Evolutionary conservation across 306 rosid species (phyloP).

Genomic region (Fragaria iinumae): DNA sequence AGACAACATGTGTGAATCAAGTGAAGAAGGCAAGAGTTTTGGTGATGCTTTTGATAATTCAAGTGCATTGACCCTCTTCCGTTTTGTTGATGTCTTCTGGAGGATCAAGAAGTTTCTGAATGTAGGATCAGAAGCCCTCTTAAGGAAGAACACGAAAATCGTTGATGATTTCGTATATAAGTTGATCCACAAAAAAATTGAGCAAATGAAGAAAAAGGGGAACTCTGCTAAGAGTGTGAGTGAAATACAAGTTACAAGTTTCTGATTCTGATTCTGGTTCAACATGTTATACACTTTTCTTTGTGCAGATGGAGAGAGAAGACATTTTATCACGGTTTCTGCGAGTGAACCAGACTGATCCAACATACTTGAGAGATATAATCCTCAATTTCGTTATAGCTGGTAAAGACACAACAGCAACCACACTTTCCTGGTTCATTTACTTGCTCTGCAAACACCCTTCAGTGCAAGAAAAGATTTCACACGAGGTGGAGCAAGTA

Average conservation of each 20-base stretch:
- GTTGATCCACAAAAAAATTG: conserved; percentile 49
- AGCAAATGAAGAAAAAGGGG: conserved; percentile 41
- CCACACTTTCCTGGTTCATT: conserved; percentile 73
- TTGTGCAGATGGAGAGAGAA: conserved; percentile 42
- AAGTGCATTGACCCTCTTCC: conserved; percentile 51
- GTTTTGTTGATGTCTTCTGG: conserved; percentile 73
- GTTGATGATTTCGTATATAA: conserved; percentile 50
- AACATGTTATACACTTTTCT: conserved; percentile 13
- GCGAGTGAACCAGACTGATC: conserved; percentile 36
- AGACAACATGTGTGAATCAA: conserved; percentile 79
- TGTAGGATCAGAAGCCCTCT: conserved; percentile 60
- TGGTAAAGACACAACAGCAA: conserved; percentile 74
- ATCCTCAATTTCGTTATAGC: conserved; percentile 65
- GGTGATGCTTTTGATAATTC: conserved; percentile 60
- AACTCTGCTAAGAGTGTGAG: conserved; percentile 54
- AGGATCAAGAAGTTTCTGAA: conserved; percentile 64
- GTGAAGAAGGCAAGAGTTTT: conserved; percentile 62
- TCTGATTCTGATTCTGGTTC: conserved; percentile 10
- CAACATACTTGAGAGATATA: conserved; percentile 55
- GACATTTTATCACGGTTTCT: conserved; percentile 78
- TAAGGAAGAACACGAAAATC: conserved; percentile 36
- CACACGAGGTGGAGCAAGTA: conserved; percentile 57
- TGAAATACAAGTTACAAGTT: conserved; percentile 4
- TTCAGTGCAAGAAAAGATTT: conserved; percentile 54
- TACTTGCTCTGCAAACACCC: conserved; percentile 71